Conservation (phyloP, 192 early-diverging fungal species). For the Backusella tarrabulga region DNA sequence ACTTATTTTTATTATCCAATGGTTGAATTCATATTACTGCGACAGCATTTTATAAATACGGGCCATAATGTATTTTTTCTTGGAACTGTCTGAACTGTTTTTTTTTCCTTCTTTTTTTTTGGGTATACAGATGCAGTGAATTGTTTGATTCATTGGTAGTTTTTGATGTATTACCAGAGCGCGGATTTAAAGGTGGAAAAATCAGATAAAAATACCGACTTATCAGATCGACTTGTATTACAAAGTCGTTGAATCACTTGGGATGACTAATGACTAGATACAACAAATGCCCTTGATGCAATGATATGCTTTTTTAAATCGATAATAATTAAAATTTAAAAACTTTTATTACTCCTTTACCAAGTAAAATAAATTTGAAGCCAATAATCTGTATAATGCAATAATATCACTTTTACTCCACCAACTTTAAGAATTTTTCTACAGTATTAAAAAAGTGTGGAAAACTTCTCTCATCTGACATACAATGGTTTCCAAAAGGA, state of each 20-base stretch:
- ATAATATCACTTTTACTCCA: not conserved
- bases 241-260: not conserved
- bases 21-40: not conserved
- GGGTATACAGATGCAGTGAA: not conserved
- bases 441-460: not conserved
- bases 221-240: not conserved
- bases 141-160: not conserved
- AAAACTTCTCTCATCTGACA: not conserved
- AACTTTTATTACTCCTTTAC: not conserved
- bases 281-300: not conserved
- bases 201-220: not conserved
- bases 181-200: not conserved
- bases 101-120: not conserved
- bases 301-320: not conserved
- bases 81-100: no score
- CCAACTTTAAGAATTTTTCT: not conserved
- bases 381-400: not conserved
- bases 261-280: not conserved
- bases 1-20: not conserved
- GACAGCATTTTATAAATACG: no score
- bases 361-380: not conserved
- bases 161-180: not conserved
- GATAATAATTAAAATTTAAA: no score
- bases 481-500: constrained; percentile 13
- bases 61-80: no score